Conservation (phyloP, 768 basidiomycete genomes). For the Termitomyces sp. region DNA sequence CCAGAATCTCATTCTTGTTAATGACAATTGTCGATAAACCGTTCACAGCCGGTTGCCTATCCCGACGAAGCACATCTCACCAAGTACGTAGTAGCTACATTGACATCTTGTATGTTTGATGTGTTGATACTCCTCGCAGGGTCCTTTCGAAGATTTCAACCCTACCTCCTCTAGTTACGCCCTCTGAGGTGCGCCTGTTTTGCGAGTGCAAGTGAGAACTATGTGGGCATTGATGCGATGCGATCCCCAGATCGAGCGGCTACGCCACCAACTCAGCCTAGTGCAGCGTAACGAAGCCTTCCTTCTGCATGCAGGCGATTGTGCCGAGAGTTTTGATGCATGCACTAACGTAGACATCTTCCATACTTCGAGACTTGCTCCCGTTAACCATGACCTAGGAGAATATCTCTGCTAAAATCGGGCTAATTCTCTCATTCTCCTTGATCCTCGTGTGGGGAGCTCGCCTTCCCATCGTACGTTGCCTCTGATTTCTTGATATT, state of each 20-base stretch:
- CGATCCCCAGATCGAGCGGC: conserved; percentile 68
- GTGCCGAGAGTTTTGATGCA: conserved; percentile 93
- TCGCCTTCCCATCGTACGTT: conserved; percentile 83
- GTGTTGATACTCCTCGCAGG: conserved; percentile 32
- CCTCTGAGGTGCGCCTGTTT: conserved; percentile 70
- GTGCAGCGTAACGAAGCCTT: conserved; percentile 90
- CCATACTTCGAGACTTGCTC: neutral
- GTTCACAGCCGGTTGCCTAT: conserved; percentile 63
- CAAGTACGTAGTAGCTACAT: conserved; percentile 37
- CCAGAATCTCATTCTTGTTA: neutral
- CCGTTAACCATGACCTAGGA: conserved; percentile 45
- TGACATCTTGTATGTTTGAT: neutral
- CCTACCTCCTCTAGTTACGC: conserved; percentile 89
- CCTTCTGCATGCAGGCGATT: conserved; percentile 95
- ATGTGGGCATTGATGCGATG: conserved; percentile 10
- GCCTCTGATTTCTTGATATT: neutral
- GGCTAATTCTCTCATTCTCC: conserved; percentile 91
- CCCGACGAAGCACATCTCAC: conserved; percentile 61
- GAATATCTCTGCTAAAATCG: conserved; percentile 86
- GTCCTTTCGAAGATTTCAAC: conserved; percentile 75
- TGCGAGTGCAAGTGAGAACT: neutral
- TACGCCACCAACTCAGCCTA: conserved; percentile 74
- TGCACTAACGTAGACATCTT: conserved; percentile 69
- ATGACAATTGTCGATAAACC: neutral
- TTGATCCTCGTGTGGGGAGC: conserved; percentile 94